These are phyloP conservation scores for Kazachstania taianensis DNA, from an alignment of 805 yeast genomes.

Conservation along the genomic window DNA sequence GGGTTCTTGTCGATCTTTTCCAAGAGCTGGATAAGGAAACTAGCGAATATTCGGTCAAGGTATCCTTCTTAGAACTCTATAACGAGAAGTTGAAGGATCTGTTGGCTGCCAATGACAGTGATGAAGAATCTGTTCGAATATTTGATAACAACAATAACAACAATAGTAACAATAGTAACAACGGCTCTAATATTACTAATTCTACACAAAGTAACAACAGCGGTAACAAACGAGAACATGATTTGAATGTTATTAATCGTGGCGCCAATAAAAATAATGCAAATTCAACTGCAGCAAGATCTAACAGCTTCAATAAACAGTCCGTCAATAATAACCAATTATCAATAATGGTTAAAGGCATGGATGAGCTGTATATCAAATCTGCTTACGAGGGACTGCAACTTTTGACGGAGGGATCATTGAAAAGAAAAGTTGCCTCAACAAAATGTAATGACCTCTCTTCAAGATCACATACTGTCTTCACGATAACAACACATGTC, in stretches of 20 bases:
- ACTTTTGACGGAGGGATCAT: slow-evolving; percentile 46
- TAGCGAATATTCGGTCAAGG: slow-evolving; percentile 53
- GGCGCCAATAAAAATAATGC: no score
- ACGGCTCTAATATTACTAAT: not conserved
- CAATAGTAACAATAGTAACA: slow-evolving; percentile 1
- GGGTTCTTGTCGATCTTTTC: slow-evolving; percentile 49
- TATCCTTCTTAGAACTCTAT: slow-evolving; percentile 72
- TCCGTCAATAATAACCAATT: slow-evolving; percentile 6
- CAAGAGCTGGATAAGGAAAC: slow-evolving; percentile 31
- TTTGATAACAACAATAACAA: slow-evolving; percentile 34
- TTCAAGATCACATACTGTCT: slow-evolving; percentile 72
- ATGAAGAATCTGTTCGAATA: slow-evolving; percentile 36
- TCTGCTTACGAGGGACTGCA: slow-evolving; percentile 42
- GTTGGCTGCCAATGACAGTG: slow-evolving; percentile 32
- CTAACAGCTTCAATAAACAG: not conserved
- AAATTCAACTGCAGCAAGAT: not conserved
- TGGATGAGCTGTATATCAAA: slow-evolving; percentile 43
- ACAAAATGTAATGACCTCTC: slow-evolving; percentile 71
- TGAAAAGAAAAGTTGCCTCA: slow-evolving; percentile 60
- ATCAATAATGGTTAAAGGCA: slow-evolving; percentile 44
- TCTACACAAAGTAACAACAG: not conserved
- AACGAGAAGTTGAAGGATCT: slow-evolving; percentile 73
- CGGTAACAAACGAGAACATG: no score
- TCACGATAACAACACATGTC: slow-evolving; percentile 55
- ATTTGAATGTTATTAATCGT: no score